These are phyloP conservation scores for Macrophomina phaseolina DNA, from an alignment of 2,329 filamentous ascomycete species.

Conservation along the genomic window DNA sequence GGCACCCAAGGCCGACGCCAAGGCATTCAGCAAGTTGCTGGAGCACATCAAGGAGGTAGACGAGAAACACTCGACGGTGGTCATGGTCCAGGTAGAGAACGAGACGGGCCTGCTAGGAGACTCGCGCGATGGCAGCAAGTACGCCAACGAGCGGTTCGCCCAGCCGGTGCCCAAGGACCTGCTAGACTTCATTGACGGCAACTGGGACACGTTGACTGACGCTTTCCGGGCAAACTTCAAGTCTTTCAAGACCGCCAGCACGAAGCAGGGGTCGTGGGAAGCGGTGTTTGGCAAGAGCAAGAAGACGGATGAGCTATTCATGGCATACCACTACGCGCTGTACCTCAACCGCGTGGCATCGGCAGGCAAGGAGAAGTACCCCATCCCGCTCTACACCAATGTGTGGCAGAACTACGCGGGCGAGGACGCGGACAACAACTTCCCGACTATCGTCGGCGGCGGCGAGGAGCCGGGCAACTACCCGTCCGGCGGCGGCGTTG, in stretches of 20 bases:
- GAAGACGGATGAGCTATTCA: constrained; percentile 54
- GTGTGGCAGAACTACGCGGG: constrained; percentile 54
- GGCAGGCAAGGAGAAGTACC: constrained; percentile 50
- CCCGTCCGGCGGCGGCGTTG: constrained; percentile 54
- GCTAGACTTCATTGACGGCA: constrained; percentile 36
- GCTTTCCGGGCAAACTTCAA: constrained; percentile 37
- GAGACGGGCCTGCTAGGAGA: constrained; percentile 60
- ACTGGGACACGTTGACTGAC: constrained; percentile 30
- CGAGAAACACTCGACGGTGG: constrained; percentile 53
- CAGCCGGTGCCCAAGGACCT: constrained; percentile 46
- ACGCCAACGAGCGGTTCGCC: constrained; percentile 51
- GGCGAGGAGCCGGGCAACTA: constrained; percentile 53
- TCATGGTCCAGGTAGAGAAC: constrained; percentile 66
- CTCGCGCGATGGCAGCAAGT: constrained; percentile 53
- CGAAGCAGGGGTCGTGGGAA: constrained; percentile 42
- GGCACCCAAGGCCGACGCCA: constrained; percentile 44
- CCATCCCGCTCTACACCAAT: constrained; percentile 53
- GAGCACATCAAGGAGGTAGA: constrained; percentile 53
- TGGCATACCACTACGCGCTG: constrained; percentile 53
- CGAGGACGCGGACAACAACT: constrained; percentile 39
- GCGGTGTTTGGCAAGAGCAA: constrained; percentile 48
- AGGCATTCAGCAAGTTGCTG: constrained; percentile 49
- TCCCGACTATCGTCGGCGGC: constrained; percentile 50
- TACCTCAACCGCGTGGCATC: constrained; percentile 51
- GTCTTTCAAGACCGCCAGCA: constrained; percentile 34